Percentiles rank a stretch among this genome's conserved stretches.
Evolutionary conservation across 2,329 filamentous ascomycete species (phyloP).

Genomic region (Pestalotiopsis sp.): DNA sequence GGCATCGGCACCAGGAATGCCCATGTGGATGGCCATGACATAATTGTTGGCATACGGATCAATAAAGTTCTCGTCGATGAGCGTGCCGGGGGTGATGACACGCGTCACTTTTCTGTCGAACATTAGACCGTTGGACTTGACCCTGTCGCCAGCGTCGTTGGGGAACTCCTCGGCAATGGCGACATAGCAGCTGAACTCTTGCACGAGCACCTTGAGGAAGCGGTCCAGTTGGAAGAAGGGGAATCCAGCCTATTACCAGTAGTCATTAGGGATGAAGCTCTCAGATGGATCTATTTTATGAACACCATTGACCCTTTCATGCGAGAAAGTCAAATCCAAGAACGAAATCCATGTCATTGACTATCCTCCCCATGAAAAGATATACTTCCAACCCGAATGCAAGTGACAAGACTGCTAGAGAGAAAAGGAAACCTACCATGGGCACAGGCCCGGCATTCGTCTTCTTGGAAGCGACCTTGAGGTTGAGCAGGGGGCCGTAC

Average conservation of each 20-base stretch:
- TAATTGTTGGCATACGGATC: slow-evolving; percentile 94
- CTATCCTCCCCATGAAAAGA: background rate
- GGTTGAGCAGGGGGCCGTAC: slow-evolving; percentile 78
- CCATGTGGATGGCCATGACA: slow-evolving; percentile 74
- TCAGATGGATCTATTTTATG: background rate
- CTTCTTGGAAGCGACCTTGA: slow-evolving; percentile 82
- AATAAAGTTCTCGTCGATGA: slow-evolving; percentile 98
- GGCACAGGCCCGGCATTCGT: slow-evolving; percentile 77
- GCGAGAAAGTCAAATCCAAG: too few relatives aligned
- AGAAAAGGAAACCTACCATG: slow-evolving; percentile 62
- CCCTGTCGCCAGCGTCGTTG: slow-evolving; percentile 67
- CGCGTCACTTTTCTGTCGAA: slow-evolving; percentile 84
- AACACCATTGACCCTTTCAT: background rate
- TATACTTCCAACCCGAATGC: background rate
- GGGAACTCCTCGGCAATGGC: slow-evolving; percentile 93
- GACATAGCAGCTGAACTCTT: slow-evolving; percentile 87
- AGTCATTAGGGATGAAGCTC: background rate
- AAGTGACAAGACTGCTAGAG: background rate
- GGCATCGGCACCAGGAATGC: slow-evolving; percentile 24
- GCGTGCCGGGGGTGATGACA: slow-evolving; percentile 88
- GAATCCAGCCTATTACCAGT: slow-evolving; percentile 71
- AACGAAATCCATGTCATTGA: too few relatives aligned
- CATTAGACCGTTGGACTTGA: slow-evolving; percentile 75
- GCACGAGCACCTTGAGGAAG: slow-evolving; percentile 88
- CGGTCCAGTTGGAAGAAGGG: slow-evolving; percentile 90